Base-by-base conservation (phyloP, 2,329 filamentous ascomycete genomes). In the Chaetomium sp. region DNA sequence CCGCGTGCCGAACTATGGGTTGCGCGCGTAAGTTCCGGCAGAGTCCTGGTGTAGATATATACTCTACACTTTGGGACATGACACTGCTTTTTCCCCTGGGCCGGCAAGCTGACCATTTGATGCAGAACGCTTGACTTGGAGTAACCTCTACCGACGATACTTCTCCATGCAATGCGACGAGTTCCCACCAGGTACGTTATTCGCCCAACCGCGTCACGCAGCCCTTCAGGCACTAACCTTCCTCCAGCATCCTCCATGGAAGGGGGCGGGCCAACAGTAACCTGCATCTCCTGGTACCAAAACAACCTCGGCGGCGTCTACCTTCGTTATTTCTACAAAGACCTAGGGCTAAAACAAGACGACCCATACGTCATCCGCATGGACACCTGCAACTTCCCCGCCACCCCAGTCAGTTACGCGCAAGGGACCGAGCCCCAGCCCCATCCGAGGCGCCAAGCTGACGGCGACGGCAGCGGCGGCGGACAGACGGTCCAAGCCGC, bases 101-200 rank as follows among this genome's bases (percentile, higher is more conserved):
- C 45, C n/a, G 45, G 13, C n/a, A n/a, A n/a, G 25, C 25, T 53
- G 25, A 53, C 50, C 4, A 29, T 53, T 4, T 19, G 16, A 31
- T 19, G 25, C 12, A 53, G 50, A 53, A 19, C 50, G 50, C 50
- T 7, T 29, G 16, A 53, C 50, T 27, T 53, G 13, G 12, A 53
- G 50, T n/a, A 16, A 4, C 1, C 50, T 53, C 25, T 53, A 53
- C 50, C 23, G 31, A 53, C 23, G 13, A 53, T 53, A 53, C 50
- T 53, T 53, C n/a, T 19, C 12, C 25, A 53, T 53, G 50, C 50
- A 53, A 53, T 53, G 50, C 25, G 50, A 53, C 50, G 50, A 53
- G 50, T 53, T 53, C 13, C 50, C 50, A n/a, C 50, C 50, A 29
- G 50, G 50, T 53, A 53, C 23, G 23, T 21, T 1, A 16, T 50